Conservation (phyloP, 2,329 filamentous ascomycete species). For the Penicillium carneum region DNA sequence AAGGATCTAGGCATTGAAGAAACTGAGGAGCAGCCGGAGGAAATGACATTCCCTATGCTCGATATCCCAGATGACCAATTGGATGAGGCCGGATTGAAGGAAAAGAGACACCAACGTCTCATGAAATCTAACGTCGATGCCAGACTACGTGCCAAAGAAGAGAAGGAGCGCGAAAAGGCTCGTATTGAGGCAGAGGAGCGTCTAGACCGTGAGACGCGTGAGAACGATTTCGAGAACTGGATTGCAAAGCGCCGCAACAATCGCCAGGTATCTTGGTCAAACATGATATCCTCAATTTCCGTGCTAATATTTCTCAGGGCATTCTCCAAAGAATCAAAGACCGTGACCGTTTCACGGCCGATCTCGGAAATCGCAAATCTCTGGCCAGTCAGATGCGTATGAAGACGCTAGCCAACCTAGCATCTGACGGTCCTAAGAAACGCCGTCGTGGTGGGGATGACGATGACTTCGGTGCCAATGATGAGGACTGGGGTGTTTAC, state of each 20-base stretch:
- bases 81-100: slow-evolving; percentile 87
- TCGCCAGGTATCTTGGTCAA: slow-evolving; percentile 58
- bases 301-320: slow-evolving; percentile 54
- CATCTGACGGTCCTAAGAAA: slow-evolving; percentile 83
- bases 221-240: slow-evolving; percentile 86
- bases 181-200: slow-evolving; percentile 82
- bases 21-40: slow-evolving; percentile 75
- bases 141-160: slow-evolving; percentile 87
- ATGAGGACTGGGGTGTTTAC: slow-evolving; percentile 98
- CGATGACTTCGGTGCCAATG: slow-evolving; percentile 94
- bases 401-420: slow-evolving; percentile 96
- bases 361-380: slow-evolving; percentile 94
- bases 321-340: slow-evolving; percentile 88
- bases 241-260: slow-evolving; percentile 79
- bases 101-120: slow-evolving; percentile 89
- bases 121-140: slow-evolving; percentile 96
- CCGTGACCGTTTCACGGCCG: slow-evolving; percentile 87
- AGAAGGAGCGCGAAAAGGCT: slow-evolving; percentile 92
- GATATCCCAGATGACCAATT: slow-evolving; percentile 90
- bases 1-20: slow-evolving; percentile 92
- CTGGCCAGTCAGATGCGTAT: slow-evolving; percentile 95
- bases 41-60: slow-evolving; percentile 84
- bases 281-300: background rate
- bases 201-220: slow-evolving; percentile 80
- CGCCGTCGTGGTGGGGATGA: slow-evolving; percentile 90